Conservation (phyloP, 1,139 yeast genomes). For the Zhuliangozyma blackwelliae region DNA sequence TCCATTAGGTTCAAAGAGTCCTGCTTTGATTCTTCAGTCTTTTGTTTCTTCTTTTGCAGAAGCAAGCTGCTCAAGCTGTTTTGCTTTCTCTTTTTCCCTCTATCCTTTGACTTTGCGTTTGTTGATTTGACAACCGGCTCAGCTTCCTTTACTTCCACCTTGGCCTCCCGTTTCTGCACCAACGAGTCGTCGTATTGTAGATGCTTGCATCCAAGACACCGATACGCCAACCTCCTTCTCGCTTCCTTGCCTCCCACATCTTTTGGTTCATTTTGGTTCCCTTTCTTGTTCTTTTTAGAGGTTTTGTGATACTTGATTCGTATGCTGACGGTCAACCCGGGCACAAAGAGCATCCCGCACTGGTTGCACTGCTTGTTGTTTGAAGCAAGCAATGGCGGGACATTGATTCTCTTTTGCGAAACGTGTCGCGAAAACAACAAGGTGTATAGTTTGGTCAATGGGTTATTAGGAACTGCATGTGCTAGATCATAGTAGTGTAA, state of each 20-base stretch:
- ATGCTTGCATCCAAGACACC: constrained; percentile 6
- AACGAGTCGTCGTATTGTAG: constrained; percentile 6
- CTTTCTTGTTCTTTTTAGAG: constrained; percentile 2
- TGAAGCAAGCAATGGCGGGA: constrained; percentile 18
- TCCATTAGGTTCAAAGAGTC: constrained; percentile 45
- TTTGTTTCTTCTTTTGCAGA: constrained; percentile 39
- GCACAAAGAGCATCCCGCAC: constrained; percentile 44
- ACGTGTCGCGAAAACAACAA: constrained; percentile 19
- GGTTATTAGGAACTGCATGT: constrained; percentile 23
- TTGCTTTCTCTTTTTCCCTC: constrained; percentile 29
- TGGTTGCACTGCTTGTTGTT: constrained; percentile 23
- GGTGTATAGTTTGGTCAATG: constrained; percentile 24
- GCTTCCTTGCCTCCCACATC: not conserved
- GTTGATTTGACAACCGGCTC: not conserved
- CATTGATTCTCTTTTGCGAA: constrained; percentile 20
- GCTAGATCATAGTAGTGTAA: constrained; percentile 29
- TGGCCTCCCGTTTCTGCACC: constrained; percentile 1
- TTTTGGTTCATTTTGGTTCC: not conserved
- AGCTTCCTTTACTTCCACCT: no score
- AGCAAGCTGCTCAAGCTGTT: constrained; percentile 35
- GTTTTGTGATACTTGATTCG: constrained; percentile 11
- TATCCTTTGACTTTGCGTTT: constrained; percentile 17
- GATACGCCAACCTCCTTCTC: constrained; percentile 3
- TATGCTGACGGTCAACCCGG: constrained; percentile 38
- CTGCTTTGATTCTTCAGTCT: constrained; percentile 19